Percentiles rank a stretch among this genome's conserved stretches.
Evolutionary conservation across 345 rosid species (phyloP).

Genomic region (Kernera saxatilis): DNA sequence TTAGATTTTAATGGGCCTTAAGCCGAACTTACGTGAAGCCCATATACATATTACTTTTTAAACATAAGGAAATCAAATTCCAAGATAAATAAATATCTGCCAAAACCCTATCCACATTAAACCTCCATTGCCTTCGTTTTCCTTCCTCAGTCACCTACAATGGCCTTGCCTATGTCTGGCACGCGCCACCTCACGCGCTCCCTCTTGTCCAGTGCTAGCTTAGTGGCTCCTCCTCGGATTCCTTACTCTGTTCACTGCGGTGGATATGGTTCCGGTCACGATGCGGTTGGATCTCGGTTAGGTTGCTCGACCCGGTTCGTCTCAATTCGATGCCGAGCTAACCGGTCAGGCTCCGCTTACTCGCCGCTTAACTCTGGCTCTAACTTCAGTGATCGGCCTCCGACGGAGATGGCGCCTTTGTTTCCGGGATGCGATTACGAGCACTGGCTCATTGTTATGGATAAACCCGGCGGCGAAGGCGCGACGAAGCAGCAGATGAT

Average conservation of each 20-base stretch:
- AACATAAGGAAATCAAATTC: neutral
- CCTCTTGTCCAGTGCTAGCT: slow-evolving; percentile 26
- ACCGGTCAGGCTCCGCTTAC: slow-evolving; percentile 75
- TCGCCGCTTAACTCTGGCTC: slow-evolving; percentile 88
- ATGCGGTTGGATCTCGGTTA: slow-evolving; percentile 24
- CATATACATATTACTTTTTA: neutral
- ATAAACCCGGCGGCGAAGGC: slow-evolving; percentile 85
- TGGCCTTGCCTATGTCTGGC: slow-evolving; percentile 52
- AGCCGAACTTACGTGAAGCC: slow-evolving; percentile 2
- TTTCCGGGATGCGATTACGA: slow-evolving; percentile 92
- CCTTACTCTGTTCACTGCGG: slow-evolving; percentile 37
- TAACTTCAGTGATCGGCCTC: slow-evolving; percentile 88
- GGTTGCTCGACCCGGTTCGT: slow-evolving; percentile 35
- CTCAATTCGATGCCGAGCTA: slow-evolving; percentile 60
- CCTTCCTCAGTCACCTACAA: slow-evolving; percentile 19
- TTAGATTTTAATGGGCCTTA: neutral
- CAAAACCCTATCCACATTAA: slow-evolving; percentile 28
- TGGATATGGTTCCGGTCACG: slow-evolving; percentile 35
- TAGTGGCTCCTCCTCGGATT: slow-evolving; percentile 37
- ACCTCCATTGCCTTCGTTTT: neutral
- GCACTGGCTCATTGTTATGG: slow-evolving; percentile 98
- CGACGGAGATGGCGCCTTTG: slow-evolving; percentile 92
- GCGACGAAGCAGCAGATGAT: slow-evolving; percentile 94
- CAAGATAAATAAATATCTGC: neutral
- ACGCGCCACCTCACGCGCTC: slow-evolving; percentile 43